phyloP scores from a whole-genome alignment of 2,329 filamentous ascomycete genomes.

The Colletotrichum acutatum region DNA sequence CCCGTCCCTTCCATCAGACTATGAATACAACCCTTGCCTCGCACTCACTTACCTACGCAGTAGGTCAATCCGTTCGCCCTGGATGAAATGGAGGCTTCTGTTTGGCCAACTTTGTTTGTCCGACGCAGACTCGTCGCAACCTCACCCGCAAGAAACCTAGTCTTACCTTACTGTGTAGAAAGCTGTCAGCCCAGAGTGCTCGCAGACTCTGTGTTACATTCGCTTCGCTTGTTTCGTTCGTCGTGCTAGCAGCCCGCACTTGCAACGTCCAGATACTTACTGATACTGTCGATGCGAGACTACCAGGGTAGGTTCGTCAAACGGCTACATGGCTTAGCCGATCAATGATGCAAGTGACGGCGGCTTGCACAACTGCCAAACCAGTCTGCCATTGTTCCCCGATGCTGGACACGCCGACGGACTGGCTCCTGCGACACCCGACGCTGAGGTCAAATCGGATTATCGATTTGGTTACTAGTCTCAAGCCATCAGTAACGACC shows the following conservation, averaged over 20 bases:
- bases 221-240: not conserved
- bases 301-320: conserved; percentile 7
- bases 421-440: conserved; percentile 20
- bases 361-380: conserved; percentile 23
- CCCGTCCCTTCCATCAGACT: not conserved
- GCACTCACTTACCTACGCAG: not conserved
- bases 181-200: not conserved
- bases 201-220: not conserved
- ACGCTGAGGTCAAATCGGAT: conserved; percentile 7
- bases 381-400: conserved; percentile 20
- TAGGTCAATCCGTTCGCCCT: not conserved
- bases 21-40: not conserved
- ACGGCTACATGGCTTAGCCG: conserved; percentile 7
- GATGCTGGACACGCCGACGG: conserved; percentile 12
- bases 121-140: not conserved
- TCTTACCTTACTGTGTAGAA: no score
- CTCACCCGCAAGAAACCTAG: not conserved
- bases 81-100: not conserved
- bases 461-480: not conserved
- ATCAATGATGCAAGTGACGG: conserved; percentile 30
- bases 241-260: not conserved
- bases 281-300: not conserved
- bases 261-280: not conserved
- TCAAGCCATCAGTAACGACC: conserved; percentile 32
- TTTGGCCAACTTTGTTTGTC: conserved; percentile 20